Evolutionary conservation across 306 rosid species (phyloP).

Genomic region (Vigna reflexopilosa): DNA sequence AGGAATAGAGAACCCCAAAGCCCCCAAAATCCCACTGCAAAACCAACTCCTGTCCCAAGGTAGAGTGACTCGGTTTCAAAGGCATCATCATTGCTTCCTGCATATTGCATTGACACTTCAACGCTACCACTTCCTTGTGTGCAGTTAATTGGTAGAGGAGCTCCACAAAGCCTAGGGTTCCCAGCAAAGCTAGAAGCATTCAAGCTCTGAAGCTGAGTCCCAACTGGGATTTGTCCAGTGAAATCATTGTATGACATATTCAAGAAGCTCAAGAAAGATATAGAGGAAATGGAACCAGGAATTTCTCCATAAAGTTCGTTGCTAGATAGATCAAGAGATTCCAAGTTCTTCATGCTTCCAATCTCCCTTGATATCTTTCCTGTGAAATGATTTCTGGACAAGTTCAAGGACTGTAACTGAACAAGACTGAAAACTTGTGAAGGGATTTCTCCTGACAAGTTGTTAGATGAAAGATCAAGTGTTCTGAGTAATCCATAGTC

Average conservation of each 20-base stretch:
- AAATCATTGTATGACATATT: slow-evolving; percentile 52
- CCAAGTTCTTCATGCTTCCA: slow-evolving; percentile 37
- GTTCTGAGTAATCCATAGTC: slow-evolving; percentile 34
- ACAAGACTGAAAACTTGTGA: slow-evolving; percentile 13
- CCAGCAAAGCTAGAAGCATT: slow-evolving; percentile 28
- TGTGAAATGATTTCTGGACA: slow-evolving; percentile 45
- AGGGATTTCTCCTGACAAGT: slow-evolving; percentile 41
- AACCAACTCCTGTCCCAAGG: slow-evolving; percentile 41
- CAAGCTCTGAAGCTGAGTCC: slow-evolving; percentile 46
- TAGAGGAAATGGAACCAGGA: slow-evolving; percentile 1
- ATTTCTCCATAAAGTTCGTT: slow-evolving; percentile 34
- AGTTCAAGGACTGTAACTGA: slow-evolving; percentile 30
- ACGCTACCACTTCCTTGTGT: neutral
- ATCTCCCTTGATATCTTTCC: slow-evolving; percentile 34
- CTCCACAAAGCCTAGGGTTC: slow-evolving; percentile 43
- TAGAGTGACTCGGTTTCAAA: slow-evolving; percentile 25
- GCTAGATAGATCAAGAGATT: slow-evolving; percentile 39
- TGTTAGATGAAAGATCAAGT: slow-evolving; percentile 36
- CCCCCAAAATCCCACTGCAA: slow-evolving; percentile 43
- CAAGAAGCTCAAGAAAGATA: slow-evolving; percentile 40
- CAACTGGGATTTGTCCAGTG: slow-evolving; percentile 43
- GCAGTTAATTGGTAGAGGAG: slow-evolving; percentile 27
- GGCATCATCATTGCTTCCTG: neutral
- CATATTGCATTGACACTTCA: neutral
- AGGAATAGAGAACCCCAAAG: slow-evolving; percentile 21